Evolutionary conservation across 495 filamentous ascomycete species (phyloP).

Genomic region (Podospora didyma): DNA sequence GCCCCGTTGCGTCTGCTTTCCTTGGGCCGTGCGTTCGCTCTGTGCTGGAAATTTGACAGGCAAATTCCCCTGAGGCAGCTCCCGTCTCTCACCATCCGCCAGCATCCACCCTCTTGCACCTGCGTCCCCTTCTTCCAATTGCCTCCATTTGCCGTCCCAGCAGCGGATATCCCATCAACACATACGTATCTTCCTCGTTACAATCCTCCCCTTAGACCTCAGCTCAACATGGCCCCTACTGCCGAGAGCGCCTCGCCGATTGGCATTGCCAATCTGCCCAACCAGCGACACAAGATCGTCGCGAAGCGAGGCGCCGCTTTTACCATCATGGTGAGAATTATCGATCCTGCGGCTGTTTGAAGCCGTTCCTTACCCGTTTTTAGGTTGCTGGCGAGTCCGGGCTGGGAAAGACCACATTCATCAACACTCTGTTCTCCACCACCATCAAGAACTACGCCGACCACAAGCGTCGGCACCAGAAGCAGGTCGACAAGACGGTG

Average conservation of each 20-base stretch:
- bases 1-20: constrained; percentile 14
- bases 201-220: constrained; percentile 8
- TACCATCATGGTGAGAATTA: constrained; percentile 84
- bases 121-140: constrained; percentile 16
- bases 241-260: constrained; percentile 88
- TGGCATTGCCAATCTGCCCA: constrained; percentile 99
- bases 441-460: constrained; percentile 99
- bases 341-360: background rate
- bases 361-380: constrained; percentile 2
- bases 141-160: constrained; percentile 13
- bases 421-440: constrained; percentile 99
- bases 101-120: constrained; percentile 17
- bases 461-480: constrained; percentile 95
- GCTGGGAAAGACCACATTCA: constrained; percentile 98
- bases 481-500: constrained; percentile 98
- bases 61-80: constrained; percentile 38
- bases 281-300: constrained; percentile 99
- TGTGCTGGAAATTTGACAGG: constrained; percentile 38
- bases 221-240: constrained; percentile 65
- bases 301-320: constrained; percentile 98
- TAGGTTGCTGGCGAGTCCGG: constrained; percentile 98
- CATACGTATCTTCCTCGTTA: constrained; percentile 6
- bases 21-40: constrained; percentile 16
- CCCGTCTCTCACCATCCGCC: constrained; percentile 18
- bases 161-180: constrained; percentile 11